These are phyloP conservation scores for Rhizophora apiculata DNA, from an alignment of 345 rosid species.

Conservation along the genomic window DNA sequence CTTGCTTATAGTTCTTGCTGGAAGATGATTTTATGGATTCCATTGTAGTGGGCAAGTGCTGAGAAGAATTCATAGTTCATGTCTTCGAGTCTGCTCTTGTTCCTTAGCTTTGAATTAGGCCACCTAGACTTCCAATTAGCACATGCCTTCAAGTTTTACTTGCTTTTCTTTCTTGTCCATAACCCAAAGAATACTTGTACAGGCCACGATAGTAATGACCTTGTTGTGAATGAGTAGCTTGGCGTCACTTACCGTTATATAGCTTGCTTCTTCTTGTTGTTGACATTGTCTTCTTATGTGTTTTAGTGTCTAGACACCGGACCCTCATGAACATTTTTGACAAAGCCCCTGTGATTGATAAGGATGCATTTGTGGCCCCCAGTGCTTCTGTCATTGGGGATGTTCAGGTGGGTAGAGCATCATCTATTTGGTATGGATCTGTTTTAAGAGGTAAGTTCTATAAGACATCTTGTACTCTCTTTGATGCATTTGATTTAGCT, in stretches of 20 bases:
- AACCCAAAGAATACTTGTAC: background rate
- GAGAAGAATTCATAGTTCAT: background rate
- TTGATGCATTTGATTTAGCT: background rate
- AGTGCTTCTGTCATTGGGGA: conserved; percentile 87
- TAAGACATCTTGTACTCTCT: background rate
- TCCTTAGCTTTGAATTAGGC: background rate
- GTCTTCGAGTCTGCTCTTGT: background rate
- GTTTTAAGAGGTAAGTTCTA: conserved; percentile 76
- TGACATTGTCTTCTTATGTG: background rate
- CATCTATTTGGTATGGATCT: conserved; percentile 95
- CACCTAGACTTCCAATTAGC: too few relatives aligned
- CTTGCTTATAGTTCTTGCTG: too few relatives aligned
- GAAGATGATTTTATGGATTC: background rate
- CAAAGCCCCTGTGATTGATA: conserved; percentile 76
- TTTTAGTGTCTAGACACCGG: conserved; percentile 86
- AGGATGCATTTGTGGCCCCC: conserved; percentile 89
- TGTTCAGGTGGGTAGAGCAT: conserved; percentile 73
- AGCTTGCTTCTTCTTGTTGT: background rate
- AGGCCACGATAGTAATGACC: background rate
- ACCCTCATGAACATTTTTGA: conserved; percentile 87
- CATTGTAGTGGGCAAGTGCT: background rate
- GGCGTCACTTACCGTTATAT: too few relatives aligned
- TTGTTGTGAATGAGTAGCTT: background rate
- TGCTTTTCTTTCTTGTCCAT: background rate
- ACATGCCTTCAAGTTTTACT: too few relatives aligned